These are phyloP conservation scores for Colletotrichum nymphaeae DNA, from an alignment of 2,329 filamentous ascomycete species.

Conservation along the genomic window DNA sequence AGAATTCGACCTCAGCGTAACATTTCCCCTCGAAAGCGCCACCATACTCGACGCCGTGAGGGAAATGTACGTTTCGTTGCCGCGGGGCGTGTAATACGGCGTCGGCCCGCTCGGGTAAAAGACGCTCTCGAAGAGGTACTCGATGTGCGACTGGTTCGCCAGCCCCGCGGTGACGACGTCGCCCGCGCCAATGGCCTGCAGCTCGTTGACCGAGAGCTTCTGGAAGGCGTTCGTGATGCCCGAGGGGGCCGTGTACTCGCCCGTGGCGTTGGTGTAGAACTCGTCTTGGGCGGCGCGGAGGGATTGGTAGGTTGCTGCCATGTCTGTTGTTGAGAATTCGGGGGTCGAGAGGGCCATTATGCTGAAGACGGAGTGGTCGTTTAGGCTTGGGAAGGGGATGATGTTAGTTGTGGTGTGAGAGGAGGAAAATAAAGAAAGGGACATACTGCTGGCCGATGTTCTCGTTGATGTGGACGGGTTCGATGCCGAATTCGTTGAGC, in stretches of 20 bases:
- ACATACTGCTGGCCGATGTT: conserved; percentile 40
- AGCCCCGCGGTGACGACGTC: conserved; percentile 37
- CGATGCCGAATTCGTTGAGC: conserved; percentile 38
- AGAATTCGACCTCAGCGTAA: conserved; percentile 37
- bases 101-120: conserved; percentile 43
- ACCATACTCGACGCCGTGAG: conserved; percentile 41
- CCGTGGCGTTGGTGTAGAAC: conserved; percentile 39
- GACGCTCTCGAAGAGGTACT: conserved; percentile 43
- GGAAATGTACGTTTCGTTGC: conserved; percentile 42
- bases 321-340: conserved; percentile 40
- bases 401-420: background rate
- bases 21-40: conserved; percentile 39
- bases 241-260: conserved; percentile 40
- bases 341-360: conserved; percentile 41
- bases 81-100: conserved; percentile 40
- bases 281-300: conserved; percentile 39
- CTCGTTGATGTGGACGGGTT: conserved; percentile 39
- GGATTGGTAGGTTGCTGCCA: conserved; percentile 36
- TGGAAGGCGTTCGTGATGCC: conserved; percentile 42
- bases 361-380: conserved; percentile 43
- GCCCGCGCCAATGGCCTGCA: conserved; percentile 38
- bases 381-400: conserved; percentile 32
- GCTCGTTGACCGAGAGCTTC: conserved; percentile 36
- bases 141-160: conserved; percentile 41
- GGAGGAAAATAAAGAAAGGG: too few relatives aligned